These are phyloP conservation scores for Globisporangium canariense DNA, from an alignment of 352 stramenopile species.

Conservation along the genomic window DNA sequence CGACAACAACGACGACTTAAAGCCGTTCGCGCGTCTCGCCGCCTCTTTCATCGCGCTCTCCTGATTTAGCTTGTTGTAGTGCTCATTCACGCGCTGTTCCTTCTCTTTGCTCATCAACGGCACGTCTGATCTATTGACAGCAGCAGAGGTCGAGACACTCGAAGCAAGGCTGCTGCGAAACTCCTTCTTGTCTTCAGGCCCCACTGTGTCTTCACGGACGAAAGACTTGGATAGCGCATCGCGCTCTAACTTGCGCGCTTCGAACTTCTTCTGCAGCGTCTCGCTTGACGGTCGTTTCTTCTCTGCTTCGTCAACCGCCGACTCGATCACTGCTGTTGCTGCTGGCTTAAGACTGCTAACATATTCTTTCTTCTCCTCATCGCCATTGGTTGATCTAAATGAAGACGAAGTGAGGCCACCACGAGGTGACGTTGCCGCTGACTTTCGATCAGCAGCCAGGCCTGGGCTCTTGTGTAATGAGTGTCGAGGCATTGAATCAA, in stretches of 20 bases:
- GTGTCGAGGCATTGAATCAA: conserved; percentile 7
- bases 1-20: conserved; percentile 53
- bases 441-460: background rate
- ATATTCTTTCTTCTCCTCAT: conserved; percentile 20
- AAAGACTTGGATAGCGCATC: conserved; percentile 10
- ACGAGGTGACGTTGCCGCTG: background rate
- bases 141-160: too few relatives aligned
- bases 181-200: conserved; percentile 7
- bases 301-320: conserved; percentile 27
- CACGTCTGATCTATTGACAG: conserved; percentile 7
- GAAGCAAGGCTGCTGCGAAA: conserved; percentile 6
- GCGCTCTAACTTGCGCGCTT: conserved; percentile 35
- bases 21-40: conserved; percentile 31
- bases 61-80: conserved; percentile 54
- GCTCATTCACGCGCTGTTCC: conserved; percentile 42
- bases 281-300: conserved; percentile 30
- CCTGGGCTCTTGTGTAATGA: conserved; percentile 13
- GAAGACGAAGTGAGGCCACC: conserved; percentile 10
- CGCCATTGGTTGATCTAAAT: conserved; percentile 17
- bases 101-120: conserved; percentile 35
- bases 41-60: conserved; percentile 46
- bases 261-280: conserved; percentile 37
- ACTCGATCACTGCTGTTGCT: background rate
- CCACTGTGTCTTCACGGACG: conserved; percentile 3
- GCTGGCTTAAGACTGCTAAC: conserved; percentile 2